phyloP scores from a whole-genome alignment of 2,329 filamentous ascomycete genomes.

The Stromatinia cepivora region DNA sequence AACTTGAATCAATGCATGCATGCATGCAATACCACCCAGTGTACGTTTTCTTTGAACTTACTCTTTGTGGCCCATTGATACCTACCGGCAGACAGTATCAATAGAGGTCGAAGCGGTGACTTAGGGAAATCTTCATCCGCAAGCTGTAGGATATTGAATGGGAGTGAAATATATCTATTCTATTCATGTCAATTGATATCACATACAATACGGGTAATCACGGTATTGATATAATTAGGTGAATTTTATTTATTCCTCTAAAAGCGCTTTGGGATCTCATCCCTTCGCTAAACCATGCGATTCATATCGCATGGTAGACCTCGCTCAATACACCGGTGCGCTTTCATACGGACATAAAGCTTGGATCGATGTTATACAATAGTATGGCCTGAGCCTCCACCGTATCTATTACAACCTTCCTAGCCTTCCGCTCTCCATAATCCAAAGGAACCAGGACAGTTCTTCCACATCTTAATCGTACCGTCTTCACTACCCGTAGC shows the following conservation, averaged over 20 bases:
- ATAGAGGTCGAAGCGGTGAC: too few species aligned
- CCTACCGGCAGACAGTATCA: too few species aligned
- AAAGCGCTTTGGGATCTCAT: background rate
- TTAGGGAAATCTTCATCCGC: too few species aligned
- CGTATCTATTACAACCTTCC: background rate
- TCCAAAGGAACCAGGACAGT: slow-evolving; percentile 64
- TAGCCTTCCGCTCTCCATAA: slow-evolving; percentile 49
- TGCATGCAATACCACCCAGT: too few species aligned
- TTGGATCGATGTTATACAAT: background rate
- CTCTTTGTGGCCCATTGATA: too few species aligned
- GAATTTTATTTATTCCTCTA: background rate
- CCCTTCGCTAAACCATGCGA: slow-evolving; percentile 12
- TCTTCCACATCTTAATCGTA: slow-evolving; percentile 90
- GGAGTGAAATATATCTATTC: background rate
- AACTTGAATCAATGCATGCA: too few species aligned
- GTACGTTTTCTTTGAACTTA: too few species aligned
- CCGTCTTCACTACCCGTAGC: slow-evolving; percentile 96
- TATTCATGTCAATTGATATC: background rate
- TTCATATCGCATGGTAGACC: background rate
- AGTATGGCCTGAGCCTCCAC: slow-evolving; percentile 5
- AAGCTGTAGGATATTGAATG: background rate
- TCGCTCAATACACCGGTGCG: background rate
- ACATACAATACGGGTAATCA: background rate
- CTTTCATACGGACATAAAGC: background rate
- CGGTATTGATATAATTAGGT: background rate